Evolutionary conservation across 1,139 yeast genomes (phyloP).

Genomic region (Geotrichum histeridarum): DNA sequence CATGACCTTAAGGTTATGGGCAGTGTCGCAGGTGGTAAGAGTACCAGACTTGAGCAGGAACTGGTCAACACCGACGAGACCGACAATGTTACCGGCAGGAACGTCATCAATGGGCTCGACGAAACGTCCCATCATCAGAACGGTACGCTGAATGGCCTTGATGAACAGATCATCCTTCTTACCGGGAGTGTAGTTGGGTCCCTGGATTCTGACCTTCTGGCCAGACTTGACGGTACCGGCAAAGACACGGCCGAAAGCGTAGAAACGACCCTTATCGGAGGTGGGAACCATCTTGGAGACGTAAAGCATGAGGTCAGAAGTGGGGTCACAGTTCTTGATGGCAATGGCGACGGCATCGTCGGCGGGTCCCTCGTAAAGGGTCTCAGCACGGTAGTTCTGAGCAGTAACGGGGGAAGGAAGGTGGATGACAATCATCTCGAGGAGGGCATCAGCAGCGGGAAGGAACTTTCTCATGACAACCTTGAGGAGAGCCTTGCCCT

Average conservation of each 20-base stretch:
- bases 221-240: conserved; percentile 99
- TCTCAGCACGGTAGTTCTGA: conserved; percentile 98
- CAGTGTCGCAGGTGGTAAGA: conserved; percentile 89
- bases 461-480: conserved; percentile 99
- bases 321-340: conserved; percentile 98
- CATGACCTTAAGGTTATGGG: conserved; percentile 99
- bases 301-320: conserved; percentile 97
- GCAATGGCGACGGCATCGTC: conserved; percentile 90
- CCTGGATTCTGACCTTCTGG: conserved; percentile 99
- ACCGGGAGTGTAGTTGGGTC: conserved; percentile 99
- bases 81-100: conserved; percentile 99
- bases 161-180: conserved; percentile 95
- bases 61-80: conserved; percentile 99
- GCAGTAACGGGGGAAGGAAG: conserved; percentile 99
- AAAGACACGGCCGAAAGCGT: conserved; percentile 99
- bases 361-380: conserved; percentile 97
- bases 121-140: conserved; percentile 98
- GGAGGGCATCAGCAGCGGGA: conserved; percentile 99
- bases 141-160: conserved; percentile 98
- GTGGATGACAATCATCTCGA: conserved; percentile 98
- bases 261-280: conserved; percentile 99
- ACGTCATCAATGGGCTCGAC: conserved; percentile 98
- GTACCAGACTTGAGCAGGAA: conserved; percentile 99
- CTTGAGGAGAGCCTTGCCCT: conserved; percentile 98
- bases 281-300: conserved; percentile 99